These are phyloP conservation scores for Coemansia sp. DNA, from an alignment of 192 early-diverging fungal genomes.

Conservation along the genomic window DNA sequence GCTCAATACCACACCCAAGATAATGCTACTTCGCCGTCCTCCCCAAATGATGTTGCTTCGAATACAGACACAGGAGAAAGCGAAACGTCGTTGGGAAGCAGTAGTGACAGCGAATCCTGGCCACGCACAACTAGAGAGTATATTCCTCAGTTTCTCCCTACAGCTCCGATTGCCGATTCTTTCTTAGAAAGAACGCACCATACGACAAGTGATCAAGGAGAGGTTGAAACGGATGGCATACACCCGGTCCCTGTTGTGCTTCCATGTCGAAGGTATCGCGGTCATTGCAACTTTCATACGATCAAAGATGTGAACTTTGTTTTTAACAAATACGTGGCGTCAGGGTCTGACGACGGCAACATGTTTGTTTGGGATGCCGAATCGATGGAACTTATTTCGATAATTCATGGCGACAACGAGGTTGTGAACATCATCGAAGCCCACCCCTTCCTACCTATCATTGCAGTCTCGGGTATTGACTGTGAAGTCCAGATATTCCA, in stretches of 20 bases:
- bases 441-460: slow-evolving; percentile 60
- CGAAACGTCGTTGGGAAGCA: not conserved
- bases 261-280: slow-evolving; percentile 32
- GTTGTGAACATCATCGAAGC: slow-evolving; percentile 62
- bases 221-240: not conserved
- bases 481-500: slow-evolving; percentile 71
- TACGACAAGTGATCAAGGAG: not conserved
- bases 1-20: not conserved
- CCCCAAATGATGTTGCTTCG: not conserved
- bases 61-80: not conserved
- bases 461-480: slow-evolving; percentile 79
- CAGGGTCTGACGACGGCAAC: slow-evolving; percentile 77
- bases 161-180: not conserved
- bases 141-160: slow-evolving; percentile 6
- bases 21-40: not conserved
- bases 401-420: slow-evolving; percentile 67
- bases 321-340: slow-evolving; percentile 69
- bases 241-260: slow-evolving; percentile 23
- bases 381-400: slow-evolving; percentile 62
- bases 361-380: slow-evolving; percentile 70
- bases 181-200: not conserved
- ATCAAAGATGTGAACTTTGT: slow-evolving; percentile 78
- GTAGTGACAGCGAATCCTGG: slow-evolving; percentile 13
- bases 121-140: slow-evolving; percentile 29
- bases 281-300: slow-evolving; percentile 57